These are phyloP conservation scores for Rhinocladiella similis DNA, from an alignment of 2,329 filamentous ascomycete genomes.

Conservation along the genomic window DNA sequence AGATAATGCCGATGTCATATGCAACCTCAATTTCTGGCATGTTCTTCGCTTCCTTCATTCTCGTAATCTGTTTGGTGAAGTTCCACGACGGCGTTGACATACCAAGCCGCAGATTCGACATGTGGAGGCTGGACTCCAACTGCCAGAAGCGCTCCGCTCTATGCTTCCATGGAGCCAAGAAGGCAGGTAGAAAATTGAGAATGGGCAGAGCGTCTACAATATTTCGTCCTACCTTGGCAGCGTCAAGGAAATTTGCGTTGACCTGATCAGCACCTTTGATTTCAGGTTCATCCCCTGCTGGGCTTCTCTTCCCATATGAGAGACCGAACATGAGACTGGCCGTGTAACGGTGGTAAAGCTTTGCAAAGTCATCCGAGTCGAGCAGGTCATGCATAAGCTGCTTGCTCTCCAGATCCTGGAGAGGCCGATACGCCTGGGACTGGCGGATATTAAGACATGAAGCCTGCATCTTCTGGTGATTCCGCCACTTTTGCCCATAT, in stretches of 20 bases:
- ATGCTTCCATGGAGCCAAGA: constrained; percentile 49
- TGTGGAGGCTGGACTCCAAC: constrained; percentile 27
- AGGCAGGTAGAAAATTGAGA: constrained; percentile 45
- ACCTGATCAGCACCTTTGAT: constrained; percentile 49
- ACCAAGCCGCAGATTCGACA: constrained; percentile 17
- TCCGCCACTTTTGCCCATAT: constrained; percentile 49
- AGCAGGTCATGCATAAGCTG: constrained; percentile 46
- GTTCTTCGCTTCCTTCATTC: constrained; percentile 39
- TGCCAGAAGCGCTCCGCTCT: constrained; percentile 27
- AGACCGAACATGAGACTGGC: constrained; percentile 52
- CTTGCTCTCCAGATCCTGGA: constrained; percentile 51
- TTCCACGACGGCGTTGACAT: constrained; percentile 24
- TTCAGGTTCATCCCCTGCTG: constrained; percentile 41
- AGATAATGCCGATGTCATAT: constrained; percentile 42
- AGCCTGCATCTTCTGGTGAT: constrained; percentile 43
- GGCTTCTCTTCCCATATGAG: constrained; percentile 50
- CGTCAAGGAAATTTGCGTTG: constrained; percentile 51
- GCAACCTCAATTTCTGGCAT: constrained; percentile 45
- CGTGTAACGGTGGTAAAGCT: constrained; percentile 49
- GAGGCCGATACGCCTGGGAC: constrained; percentile 45
- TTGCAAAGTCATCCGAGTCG: constrained; percentile 43
- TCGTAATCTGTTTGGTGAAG: constrained; percentile 25
- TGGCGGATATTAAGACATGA: constrained; percentile 47
- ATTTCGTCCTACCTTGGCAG: constrained; percentile 49
- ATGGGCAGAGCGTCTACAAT: constrained; percentile 49